Evolutionary conservation across 106 monocot genomes (phyloP), one percentile per base, ranked within the genome.

Genomic region (Amphibolis antarctica): DNA sequence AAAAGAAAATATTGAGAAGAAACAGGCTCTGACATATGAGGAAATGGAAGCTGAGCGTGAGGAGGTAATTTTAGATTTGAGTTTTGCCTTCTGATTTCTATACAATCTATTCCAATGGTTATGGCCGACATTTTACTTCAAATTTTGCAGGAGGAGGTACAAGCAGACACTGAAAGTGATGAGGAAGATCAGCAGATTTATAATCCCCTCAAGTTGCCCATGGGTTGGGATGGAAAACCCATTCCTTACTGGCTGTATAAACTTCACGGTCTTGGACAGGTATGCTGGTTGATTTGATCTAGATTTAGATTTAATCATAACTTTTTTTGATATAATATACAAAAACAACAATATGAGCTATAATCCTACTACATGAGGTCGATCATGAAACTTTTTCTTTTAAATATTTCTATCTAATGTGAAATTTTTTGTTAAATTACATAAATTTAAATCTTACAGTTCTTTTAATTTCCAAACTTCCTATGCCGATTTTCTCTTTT

Each of bases 191-290:
- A 85, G 59, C 86, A 96, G 57, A 96, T 89, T 10, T 96, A 96
- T 69, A 96, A 96, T 79, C 96, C 96, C 64, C 84, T 96, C 9
- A 96, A 96, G 67, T 75, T 96, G 62, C 96, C 96, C 6, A 96
- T 96, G 90, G 96, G 90, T 48, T 96, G 89, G 86, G 96, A 96
- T 82, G 96, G 96, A 28, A 96, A 96, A 58, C 96, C 96, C 44
- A 96, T 96, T 21, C 96, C 96, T 1, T 96, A 96, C 72, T 96
- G 96, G 96, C 75, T 96, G 27, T 96, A 96, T 57, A 96, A 96
- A 63, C 86, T 96, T 71, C 96, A 96, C 60, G 96, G 96, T 44
- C 86, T 96, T 67, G 96, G 96, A 18, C 96, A 96, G 84, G 96
- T 96, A 67, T 63, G 17, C 46, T 26, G 26, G 28, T 57, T 57